Evolutionary conservation across 148 eudicot genomes (phyloP).

Genomic region (Arbutus unedo): DNA sequence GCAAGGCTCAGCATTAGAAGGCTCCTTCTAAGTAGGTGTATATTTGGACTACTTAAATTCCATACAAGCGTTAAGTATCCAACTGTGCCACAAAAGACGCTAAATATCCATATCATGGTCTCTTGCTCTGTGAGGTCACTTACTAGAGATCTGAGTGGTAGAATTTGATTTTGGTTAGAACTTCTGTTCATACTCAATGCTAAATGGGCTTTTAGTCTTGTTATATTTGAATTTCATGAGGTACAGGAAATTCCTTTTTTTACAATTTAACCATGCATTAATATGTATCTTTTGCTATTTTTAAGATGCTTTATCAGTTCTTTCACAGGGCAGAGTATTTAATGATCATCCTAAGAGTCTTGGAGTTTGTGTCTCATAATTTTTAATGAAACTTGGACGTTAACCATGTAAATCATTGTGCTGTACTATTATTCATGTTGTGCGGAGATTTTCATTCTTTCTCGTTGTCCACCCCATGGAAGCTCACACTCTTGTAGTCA

Average conservation of each 20-base stretch:
- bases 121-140: neutral
- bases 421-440: neutral
- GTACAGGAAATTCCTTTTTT: neutral
- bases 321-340: neutral
- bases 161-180: neutral
- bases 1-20: neutral
- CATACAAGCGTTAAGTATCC: neutral
- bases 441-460: neutral
- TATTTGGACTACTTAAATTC: neutral
- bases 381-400: neutral
- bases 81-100: neutral
- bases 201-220: neutral
- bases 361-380: neutral
- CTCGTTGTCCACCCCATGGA: neutral
- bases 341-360: neutral
- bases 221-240: neutral
- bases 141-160: neutral
- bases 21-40: conserved; percentile 1
- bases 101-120: neutral
- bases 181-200: neutral
- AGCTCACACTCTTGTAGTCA: neutral
- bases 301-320: neutral
- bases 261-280: neutral
- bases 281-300: neutral
- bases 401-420: neutral